phyloP scores from a whole-genome alignment of 2,329 filamentous ascomycete species.

The Aspergillus versicolor region DNA sequence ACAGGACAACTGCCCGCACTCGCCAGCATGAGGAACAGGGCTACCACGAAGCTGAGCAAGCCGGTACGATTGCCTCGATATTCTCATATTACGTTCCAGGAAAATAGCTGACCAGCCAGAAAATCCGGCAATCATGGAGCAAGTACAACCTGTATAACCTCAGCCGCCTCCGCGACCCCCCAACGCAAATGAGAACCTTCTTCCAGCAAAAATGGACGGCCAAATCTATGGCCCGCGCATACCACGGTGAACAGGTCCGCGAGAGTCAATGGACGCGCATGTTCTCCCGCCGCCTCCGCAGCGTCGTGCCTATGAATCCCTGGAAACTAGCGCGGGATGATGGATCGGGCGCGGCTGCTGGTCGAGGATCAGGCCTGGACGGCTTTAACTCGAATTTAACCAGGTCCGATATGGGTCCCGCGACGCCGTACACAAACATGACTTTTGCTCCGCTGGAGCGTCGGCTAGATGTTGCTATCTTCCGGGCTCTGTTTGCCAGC shows the following conservation, averaged over 20 bases:
- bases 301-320: slow-evolving; percentile 83
- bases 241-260: slow-evolving; percentile 92
- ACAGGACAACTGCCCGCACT: slow-evolving; percentile 5
- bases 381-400: background rate
- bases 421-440: slow-evolving; percentile 94
- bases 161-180: slow-evolving; percentile 52
- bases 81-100: too few species aligned
- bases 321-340: slow-evolving; percentile 75
- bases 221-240: slow-evolving; percentile 78
- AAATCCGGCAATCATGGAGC: slow-evolving; percentile 94
- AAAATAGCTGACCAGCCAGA: slow-evolving; percentile 54
- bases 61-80: slow-evolving; percentile 28
- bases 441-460: slow-evolving; percentile 88
- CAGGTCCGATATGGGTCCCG: slow-evolving; percentile 17
- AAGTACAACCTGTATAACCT: slow-evolving; percentile 97
- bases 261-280: slow-evolving; percentile 94
- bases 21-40: slow-evolving; percentile 46
- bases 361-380: slow-evolving; percentile 75
- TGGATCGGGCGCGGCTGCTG: slow-evolving; percentile 78
- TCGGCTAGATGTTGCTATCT: slow-evolving; percentile 90
- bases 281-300: slow-evolving; percentile 77
- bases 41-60: slow-evolving; percentile 42
- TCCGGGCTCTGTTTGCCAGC: slow-evolving; percentile 89
- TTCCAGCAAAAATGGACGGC: slow-evolving; percentile 98
- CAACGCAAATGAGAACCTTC: slow-evolving; percentile 62